A percentile compares a stretch with the other conserved stretches of the same genome.
Conservation (phyloP, 75 land plant genomes). For the Selaginella tamariscina region DNA sequence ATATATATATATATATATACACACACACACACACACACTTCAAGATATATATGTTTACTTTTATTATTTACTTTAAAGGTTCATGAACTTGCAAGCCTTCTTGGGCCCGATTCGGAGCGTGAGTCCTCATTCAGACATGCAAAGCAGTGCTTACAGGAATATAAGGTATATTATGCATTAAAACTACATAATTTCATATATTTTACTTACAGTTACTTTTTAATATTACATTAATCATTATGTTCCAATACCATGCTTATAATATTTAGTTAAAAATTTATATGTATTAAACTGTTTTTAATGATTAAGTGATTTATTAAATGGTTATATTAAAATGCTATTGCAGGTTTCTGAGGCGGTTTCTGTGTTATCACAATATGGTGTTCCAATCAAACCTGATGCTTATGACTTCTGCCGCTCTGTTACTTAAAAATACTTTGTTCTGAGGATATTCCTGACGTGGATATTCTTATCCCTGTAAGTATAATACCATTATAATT, state of each 20-base stretch:
- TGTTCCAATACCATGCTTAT: too few species aligned
- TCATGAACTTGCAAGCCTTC: constrained; percentile 27
- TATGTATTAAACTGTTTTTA: too few species aligned
- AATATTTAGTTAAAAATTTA: too few species aligned
- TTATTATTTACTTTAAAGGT: constrained; percentile 4
- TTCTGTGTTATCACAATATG: constrained; percentile 23
- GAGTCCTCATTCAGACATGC: constrained; percentile 27
- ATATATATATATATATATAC: too few species aligned
- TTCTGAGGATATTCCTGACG: constrained; percentile 10
- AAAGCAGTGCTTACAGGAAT: constrained; percentile 23
- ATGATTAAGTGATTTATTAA: neutral
- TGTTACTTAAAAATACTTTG: constrained; percentile 18
- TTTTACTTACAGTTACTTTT: too few species aligned
- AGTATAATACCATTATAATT: neutral
- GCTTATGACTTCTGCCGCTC: constrained; percentile 22
- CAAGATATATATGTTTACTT: neutral
- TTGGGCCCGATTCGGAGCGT: constrained; percentile 25
- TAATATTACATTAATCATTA: too few species aligned
- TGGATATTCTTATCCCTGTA: neutral
- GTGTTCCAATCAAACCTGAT: constrained; percentile 17
- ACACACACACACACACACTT: neutral
- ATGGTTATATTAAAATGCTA: neutral
- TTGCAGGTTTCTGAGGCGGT: constrained; percentile 18
- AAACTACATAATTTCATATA: too few species aligned
- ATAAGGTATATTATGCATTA: constrained; percentile 26